These are phyloP conservation scores for Leucoagaricus sp. DNA, from an alignment of 1,284 basidiomycete species.

Conservation along the genomic window DNA sequence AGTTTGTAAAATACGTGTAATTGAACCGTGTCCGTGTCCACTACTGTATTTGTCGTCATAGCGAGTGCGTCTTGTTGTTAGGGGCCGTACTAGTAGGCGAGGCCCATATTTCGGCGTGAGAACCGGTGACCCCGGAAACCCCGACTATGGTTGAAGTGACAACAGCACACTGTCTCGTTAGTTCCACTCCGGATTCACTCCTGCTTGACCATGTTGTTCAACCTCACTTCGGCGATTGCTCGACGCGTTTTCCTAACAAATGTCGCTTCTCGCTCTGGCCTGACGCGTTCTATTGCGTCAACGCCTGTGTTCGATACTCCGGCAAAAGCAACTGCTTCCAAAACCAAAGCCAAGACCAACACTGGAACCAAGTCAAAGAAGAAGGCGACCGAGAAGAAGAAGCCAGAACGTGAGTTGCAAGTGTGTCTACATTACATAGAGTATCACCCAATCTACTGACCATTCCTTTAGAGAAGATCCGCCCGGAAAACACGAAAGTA, in stretches of 20 bases:
- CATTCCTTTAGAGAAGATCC: not conserved
- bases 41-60: too few species aligned
- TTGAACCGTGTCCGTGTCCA: too few species aligned
- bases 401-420: not conserved
- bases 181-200: not conserved
- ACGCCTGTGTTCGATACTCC: not conserved
- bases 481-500: not conserved
- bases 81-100: too few species aligned
- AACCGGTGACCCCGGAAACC: not conserved
- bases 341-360: not conserved
- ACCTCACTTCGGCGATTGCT: not conserved
- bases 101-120: too few species aligned
- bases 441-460: too few species aligned
- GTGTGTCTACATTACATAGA: too few species aligned
- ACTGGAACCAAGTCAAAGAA: not conserved
- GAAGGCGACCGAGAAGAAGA: not conserved
- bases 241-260: not conserved
- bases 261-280: not conserved
- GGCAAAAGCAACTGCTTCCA: not conserved
- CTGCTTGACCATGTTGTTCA: conserved; percentile 2
- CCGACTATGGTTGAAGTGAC: not conserved
- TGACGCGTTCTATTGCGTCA: conserved; percentile 6
- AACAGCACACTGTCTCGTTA: not conserved
- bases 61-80: too few species aligned
- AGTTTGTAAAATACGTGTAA: not conserved